Evolutionary conservation across 805 yeast genomes (phyloP).

Genomic region (Vanderwaltozyma verrucispora): DNA sequence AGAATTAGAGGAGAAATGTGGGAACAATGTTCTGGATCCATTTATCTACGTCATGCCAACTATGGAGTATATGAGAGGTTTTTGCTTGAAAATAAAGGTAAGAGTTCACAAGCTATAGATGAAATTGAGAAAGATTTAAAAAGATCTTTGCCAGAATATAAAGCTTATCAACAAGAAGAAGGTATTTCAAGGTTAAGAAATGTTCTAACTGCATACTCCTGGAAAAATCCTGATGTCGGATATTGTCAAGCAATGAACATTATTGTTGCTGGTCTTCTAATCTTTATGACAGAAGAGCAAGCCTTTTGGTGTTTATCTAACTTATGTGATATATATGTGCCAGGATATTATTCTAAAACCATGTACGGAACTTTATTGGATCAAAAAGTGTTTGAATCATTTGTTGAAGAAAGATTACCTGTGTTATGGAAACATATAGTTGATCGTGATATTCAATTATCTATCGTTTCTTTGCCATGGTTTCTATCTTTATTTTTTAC

Average conservation of each 20-base stretch:
- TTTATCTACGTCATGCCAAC: conserved; percentile 58
- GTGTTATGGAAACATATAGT: conserved; percentile 72
- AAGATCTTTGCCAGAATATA: conserved; percentile 89
- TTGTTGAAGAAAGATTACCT: conserved; percentile 87
- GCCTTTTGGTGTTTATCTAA: conserved; percentile 87
- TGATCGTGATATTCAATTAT: conserved; percentile 75
- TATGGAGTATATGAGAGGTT: conserved; percentile 48
- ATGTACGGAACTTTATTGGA: conserved; percentile 96
- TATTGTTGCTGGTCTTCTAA: conserved; percentile 66
- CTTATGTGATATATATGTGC: conserved; percentile 75
- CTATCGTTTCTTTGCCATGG: conserved; percentile 95
- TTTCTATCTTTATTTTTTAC: conserved; percentile 81
- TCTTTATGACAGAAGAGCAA: conserved; percentile 91
- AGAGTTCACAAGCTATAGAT: conserved; percentile 75
- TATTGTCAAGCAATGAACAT: conserved; percentile 99
- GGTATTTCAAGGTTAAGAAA: conserved; percentile 80
- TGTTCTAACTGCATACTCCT: conserved; percentile 87
- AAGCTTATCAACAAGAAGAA: conserved; percentile 79
- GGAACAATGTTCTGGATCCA: conserved; percentile 86
- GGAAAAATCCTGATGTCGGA: conserved; percentile 96
- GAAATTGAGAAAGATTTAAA: conserved; percentile 95
- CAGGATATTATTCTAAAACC: conserved; percentile 93
- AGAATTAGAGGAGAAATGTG: conserved; percentile 90
- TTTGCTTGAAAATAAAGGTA: conserved; percentile 50
- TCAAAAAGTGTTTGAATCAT: conserved; percentile 84